Conservation (phyloP, 352 stramenopile species). For the Phytopythium sindhum region DNA sequence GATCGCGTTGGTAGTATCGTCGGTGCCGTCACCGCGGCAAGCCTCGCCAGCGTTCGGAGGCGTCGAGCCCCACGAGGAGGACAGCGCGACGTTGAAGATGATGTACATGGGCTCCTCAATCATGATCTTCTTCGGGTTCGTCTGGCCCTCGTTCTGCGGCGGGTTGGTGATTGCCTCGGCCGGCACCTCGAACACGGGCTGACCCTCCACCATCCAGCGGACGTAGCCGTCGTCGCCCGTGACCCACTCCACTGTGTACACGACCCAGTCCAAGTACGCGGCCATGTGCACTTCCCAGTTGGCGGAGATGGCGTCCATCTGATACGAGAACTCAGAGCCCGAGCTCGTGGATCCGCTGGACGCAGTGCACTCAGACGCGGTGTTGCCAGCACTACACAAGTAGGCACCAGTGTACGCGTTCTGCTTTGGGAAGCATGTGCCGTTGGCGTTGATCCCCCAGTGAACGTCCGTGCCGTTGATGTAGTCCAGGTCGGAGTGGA, state of each 20-base stretch:
- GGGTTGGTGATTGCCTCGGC: constrained; percentile 45
- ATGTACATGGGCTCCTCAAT: constrained; percentile 92
- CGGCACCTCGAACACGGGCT: constrained; percentile 88
- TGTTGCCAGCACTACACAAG: constrained; percentile 56
- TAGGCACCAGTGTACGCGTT: constrained; percentile 61
- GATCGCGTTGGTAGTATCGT: constrained; percentile 33
- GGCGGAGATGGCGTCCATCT: constrained; percentile 93
- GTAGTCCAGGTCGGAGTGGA: constrained; percentile 36
- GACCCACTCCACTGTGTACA: constrained; percentile 74
- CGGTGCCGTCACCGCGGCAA: constrained; percentile 28
- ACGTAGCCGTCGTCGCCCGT: constrained; percentile 49
- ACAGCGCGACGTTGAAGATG: constrained; percentile 90
- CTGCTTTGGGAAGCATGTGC: constrained; percentile 54
- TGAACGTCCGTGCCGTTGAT: constrained; percentile 38
- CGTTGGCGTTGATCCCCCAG: constrained; percentile 62
- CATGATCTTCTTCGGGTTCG: constrained; percentile 87
- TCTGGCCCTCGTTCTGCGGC: constrained; percentile 43
- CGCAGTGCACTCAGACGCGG: constrained; percentile 18
- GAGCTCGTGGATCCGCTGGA: constrained; percentile 17
- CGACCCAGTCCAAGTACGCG: constrained; percentile 80
- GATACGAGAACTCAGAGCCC: constrained; percentile 45
- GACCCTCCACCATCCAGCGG: constrained; percentile 75
- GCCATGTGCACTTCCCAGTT: constrained; percentile 82
- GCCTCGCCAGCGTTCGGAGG: constrained; percentile 30
- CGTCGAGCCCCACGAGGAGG: constrained; percentile 65